Evolutionary conservation across 208 protist species (phyloP), one percentile per base, ranked within the genome.

Genomic region (Herpetomonas samuelpessoai): DNA sequence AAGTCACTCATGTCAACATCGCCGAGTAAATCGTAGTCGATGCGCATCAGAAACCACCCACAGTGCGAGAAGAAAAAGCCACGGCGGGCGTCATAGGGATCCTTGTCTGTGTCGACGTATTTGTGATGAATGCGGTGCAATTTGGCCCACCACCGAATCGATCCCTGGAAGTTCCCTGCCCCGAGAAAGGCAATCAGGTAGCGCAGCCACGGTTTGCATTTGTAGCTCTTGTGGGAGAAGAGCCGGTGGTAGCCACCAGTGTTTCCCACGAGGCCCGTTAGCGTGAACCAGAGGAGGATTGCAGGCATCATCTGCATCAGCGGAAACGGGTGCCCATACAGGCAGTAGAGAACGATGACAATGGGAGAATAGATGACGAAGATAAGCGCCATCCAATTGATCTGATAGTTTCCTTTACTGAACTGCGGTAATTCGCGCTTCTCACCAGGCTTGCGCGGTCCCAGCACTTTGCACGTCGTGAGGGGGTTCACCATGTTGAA

Each of bases 1-100:
- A 93, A 85, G 80, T 97, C 91, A 21, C 74, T 70, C 39, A 93
- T 76, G 57, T 96, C 84, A 38, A 95, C 89, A 54, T 83, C 45
- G 19, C 84, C 83, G 12, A 83, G 77, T 18, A 94, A 71, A 21
- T 67, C 74, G 62, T 84, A 88, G 62, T 94, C 83, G 74, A 93
- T 88, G 79, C 96, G 93, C 71, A 95, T 88, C 44, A 95, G 74
- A 76, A 97, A 90, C 90, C 93, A 97, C 9, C 91, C 93, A 56
- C 93, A 79, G 77, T 96, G 93, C 30, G 86, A 89, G 55, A 86
- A 97, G 47, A 86, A 83, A 59, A 97, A 96, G 24, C 86, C 86
- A 45, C 88, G 80, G 48, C 76, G 88, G 24, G 91, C 86, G 71
- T 96, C 88, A 71, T 97, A 94, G 26, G 93, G 93, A 59, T 96